phyloP scores from a whole-genome alignment of 768 basidiomycete species.

The Trametes cubensis region DNA sequence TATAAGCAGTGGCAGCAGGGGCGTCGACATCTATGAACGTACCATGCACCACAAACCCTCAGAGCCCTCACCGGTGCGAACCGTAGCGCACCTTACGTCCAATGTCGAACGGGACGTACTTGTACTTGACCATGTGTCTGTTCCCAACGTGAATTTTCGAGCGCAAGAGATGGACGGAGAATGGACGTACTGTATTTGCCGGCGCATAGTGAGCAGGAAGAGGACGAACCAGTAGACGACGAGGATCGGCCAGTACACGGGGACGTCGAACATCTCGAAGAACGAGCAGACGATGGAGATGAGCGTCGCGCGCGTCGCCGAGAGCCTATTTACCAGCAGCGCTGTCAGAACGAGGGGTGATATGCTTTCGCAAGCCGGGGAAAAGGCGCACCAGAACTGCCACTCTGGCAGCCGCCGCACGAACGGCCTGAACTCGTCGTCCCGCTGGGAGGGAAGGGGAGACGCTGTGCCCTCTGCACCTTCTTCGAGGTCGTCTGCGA shows the following conservation, averaged over 20 bases:
- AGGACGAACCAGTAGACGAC: constrained; percentile 96
- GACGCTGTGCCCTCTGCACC: constrained; percentile 63
- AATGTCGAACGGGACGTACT: constrained; percentile 94
- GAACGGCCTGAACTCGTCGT: constrained; percentile 98
- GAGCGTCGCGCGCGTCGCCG: constrained; percentile 85
- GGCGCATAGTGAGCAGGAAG: constrained; percentile 92
- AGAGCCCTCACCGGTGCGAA: constrained; percentile 47
- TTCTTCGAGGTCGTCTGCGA: constrained; percentile 95
- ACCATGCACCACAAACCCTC: not conserved
- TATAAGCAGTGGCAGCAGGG: not conserved
- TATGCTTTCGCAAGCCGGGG: not conserved
- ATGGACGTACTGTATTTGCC: constrained; percentile 86
- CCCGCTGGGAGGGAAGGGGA: constrained; percentile 67
- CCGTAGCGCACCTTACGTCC: constrained; percentile 93
- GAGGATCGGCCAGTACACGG: constrained; percentile 99
- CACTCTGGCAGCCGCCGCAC: constrained; percentile 94
- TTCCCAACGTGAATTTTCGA: constrained; percentile 6
- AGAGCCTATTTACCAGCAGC: constrained; percentile 60
- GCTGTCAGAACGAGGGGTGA: constrained; percentile 9
- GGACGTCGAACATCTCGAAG: constrained; percentile 89
- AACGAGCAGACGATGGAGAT: constrained; percentile 80
- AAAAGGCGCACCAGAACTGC: constrained; percentile 80
- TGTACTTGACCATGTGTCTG: constrained; percentile 99
- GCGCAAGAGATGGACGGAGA: not conserved
- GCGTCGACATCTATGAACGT: not conserved